These are phyloP conservation scores for Phytophthora sp. DNA, from an alignment of 352 stramenopile species.

Conservation along the genomic window DNA sequence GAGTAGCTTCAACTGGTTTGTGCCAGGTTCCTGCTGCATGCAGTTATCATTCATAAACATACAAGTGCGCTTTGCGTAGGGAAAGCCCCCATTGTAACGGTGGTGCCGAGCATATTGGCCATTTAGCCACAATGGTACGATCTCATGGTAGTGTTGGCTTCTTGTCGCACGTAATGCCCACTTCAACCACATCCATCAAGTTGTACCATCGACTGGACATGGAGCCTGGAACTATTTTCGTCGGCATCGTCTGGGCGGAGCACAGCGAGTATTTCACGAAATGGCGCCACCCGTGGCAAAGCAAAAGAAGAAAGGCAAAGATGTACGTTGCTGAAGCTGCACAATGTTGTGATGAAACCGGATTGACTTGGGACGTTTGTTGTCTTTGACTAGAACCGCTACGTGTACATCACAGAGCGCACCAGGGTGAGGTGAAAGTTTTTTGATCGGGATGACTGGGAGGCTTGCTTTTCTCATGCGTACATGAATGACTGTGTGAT, in stretches of 20 bases:
- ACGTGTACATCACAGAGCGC: slow-evolving; percentile 84
- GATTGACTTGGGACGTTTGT: too few species aligned
- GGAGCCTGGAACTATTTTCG: slow-evolving; percentile 18
- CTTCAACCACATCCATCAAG: not conserved
- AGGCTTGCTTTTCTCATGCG: not conserved
- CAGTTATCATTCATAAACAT: too few species aligned
- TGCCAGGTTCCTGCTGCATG: too few species aligned
- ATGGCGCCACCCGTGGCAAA: slow-evolving; percentile 10
- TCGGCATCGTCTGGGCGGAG: too few species aligned
- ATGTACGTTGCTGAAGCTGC: slow-evolving; percentile 13
- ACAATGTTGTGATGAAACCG: not conserved
- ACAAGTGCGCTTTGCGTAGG: too few species aligned
- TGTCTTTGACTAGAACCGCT: slow-evolving; percentile 42
- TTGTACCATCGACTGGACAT: not conserved
- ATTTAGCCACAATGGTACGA: too few species aligned
- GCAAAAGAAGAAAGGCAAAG: slow-evolving; percentile 37
- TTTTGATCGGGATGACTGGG: too few species aligned
- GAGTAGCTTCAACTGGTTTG: too few species aligned
- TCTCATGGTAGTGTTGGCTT: not conserved
- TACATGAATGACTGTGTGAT: not conserved
- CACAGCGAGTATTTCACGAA: not conserved
- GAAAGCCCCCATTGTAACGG: too few species aligned
- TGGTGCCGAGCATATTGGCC: too few species aligned
- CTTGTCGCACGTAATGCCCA: not conserved
- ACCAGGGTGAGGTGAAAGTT: slow-evolving; percentile 44